These are phyloP conservation scores for Straminergon stramineum DNA, from an alignment of 225 moss, liverwort and hornwort genomes.

Conservation along the genomic window DNA sequence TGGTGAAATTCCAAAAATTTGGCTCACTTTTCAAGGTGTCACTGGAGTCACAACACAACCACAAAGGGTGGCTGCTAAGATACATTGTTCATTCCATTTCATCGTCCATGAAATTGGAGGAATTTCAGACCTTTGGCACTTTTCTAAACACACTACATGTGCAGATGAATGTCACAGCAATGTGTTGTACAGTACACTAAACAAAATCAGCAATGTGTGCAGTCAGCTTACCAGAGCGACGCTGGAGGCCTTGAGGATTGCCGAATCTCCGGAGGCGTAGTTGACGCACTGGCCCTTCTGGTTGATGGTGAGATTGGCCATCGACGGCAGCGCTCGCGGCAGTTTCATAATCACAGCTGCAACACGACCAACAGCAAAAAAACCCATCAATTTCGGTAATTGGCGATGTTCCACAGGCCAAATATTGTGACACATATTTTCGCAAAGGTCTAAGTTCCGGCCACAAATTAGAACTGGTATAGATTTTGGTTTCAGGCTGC, in stretches of 20 bases:
- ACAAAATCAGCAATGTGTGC: background rate
- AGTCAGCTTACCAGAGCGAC: background rate
- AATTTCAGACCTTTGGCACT: background rate
- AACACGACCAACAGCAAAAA: background rate
- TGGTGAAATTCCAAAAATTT: too few relatives aligned
- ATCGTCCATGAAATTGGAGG: too few relatives aligned
- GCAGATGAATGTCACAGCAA: background rate
- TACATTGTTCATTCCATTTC: background rate
- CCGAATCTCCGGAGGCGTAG: slow-evolving; percentile 38
- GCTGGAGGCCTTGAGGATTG: slow-evolving; percentile 14
- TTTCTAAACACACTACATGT: background rate
- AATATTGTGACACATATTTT: too few relatives aligned
- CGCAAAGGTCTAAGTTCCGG: background rate
- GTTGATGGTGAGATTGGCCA: background rate
- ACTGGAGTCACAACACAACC: background rate
- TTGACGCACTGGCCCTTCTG: slow-evolving; percentile 16
- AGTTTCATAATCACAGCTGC: slow-evolving; percentile 20
- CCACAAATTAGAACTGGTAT: background rate
- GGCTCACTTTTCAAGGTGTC: background rate
- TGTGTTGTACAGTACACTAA: background rate
- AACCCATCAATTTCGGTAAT: background rate
- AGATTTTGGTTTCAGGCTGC: background rate
- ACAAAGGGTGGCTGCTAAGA: too few relatives aligned
- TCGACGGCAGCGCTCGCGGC: slow-evolving; percentile 15
- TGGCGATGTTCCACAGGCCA: background rate